Percentiles rank a stretch among this genome's conserved stretches.
These are phyloP conservation scores for Pythium brachiatum DNA, from an alignment of 352 stramenopile species.

Conservation along the genomic window DNA sequence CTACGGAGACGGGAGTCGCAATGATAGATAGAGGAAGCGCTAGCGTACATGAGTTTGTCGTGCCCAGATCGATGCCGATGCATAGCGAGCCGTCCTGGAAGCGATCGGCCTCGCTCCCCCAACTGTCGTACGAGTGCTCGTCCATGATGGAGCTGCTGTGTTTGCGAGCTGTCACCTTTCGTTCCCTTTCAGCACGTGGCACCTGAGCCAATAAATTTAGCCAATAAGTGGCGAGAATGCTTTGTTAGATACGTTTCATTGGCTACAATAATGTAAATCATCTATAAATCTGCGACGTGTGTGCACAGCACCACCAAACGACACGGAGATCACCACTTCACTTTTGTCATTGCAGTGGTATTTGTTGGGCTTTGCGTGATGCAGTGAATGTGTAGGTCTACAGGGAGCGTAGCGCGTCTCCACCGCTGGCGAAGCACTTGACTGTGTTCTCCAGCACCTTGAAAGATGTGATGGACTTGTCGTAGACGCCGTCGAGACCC, in stretches of 20 bases:
- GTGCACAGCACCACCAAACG: too few species aligned
- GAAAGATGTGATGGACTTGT: constrained; percentile 42
- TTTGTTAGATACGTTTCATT: too few species aligned
- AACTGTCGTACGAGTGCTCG: constrained; percentile 69
- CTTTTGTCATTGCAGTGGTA: too few species aligned
- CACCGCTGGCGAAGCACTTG: constrained; percentile 45
- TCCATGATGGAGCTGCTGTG: constrained; percentile 14
- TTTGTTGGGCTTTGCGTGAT: too few species aligned
- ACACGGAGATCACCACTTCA: too few species aligned
- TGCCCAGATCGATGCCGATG: constrained; percentile 99
- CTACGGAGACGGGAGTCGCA: not conserved
- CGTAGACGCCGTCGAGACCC: constrained; percentile 24
- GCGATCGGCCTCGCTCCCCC: constrained; percentile 60
- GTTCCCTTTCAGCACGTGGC: not conserved
- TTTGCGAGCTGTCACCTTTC: not conserved
- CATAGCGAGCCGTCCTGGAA: constrained; percentile 74
- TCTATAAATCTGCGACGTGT: too few species aligned
- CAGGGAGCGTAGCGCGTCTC: constrained; percentile 29
- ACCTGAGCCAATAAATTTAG: too few species aligned
- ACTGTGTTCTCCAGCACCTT: constrained; percentile 75
- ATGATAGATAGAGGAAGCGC: not conserved
- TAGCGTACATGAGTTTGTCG: constrained; percentile 97
- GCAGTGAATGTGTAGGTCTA: not conserved
- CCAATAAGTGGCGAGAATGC: too few species aligned
- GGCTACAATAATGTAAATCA: too few species aligned